Evolutionary conservation across 2,329 filamentous ascomycete genomes (phyloP).

Genomic region (Septoria petroselini): DNA sequence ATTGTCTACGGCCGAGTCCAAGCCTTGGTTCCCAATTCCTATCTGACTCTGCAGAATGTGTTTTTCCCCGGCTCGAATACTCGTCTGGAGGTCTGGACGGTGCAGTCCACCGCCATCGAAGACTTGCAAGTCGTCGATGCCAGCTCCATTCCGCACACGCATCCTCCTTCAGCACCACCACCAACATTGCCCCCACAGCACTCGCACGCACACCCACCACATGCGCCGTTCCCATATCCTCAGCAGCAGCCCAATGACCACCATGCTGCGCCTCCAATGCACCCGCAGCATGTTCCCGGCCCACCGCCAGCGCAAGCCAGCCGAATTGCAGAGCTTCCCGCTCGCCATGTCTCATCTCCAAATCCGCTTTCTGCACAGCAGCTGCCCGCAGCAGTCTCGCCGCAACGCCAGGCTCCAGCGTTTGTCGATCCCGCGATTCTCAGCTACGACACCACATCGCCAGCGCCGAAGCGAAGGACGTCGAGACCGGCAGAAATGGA

Average conservation of each 20-base stretch:
- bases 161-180: constrained; percentile 12
- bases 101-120: constrained; percentile 58
- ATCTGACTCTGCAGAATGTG: constrained; percentile 66
- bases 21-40: constrained; percentile 62
- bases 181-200: constrained; percentile 8
- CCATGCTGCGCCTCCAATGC: constrained; percentile 6
- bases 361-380: constrained; percentile 18
- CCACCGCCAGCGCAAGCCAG: constrained; percentile 12
- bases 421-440: constrained; percentile 84
- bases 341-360: constrained; percentile 18
- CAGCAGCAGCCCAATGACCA: constrained; percentile 14
- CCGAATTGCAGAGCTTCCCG: constrained; percentile 28
- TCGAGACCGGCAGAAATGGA: constrained; percentile 35
- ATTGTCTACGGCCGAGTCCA: constrained; percentile 68
- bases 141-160: constrained; percentile 3
- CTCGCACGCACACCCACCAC: constrained; percentile 4
- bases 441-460: constrained; percentile 54
- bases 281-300: constrained; percentile 13
- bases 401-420: constrained; percentile 39
- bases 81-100: constrained; percentile 51
- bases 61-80: constrained; percentile 55
- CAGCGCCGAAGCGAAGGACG: constrained; percentile 27
- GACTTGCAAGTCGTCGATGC: constrained; percentile 53
- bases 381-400: constrained; percentile 30
- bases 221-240: constrained; percentile 5